Conservation (phyloP, 805 yeast species). For the Metschnikowia sp. region DNA sequence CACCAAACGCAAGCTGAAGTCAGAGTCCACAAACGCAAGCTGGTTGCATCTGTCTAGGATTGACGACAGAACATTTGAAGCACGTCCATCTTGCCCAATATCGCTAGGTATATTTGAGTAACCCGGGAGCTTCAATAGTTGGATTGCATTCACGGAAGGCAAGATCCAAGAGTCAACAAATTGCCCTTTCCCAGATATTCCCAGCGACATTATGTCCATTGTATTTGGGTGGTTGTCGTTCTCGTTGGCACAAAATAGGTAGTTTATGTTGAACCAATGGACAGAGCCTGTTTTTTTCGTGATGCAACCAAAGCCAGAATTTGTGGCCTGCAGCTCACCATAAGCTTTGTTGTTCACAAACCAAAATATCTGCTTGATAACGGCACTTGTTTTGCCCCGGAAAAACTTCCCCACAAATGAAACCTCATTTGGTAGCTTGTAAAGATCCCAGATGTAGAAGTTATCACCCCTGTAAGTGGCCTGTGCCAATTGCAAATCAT, state of each 20-base stretch:
- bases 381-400: conserved; percentile 62
- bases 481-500: conserved; percentile 54
- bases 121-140: conserved; percentile 26
- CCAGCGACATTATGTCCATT: conserved; percentile 9
- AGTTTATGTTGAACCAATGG: conserved; percentile 56
- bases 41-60: conserved; percentile 17
- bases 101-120: conserved; percentile 10
- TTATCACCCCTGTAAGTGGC: conserved; percentile 58
- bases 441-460: conserved; percentile 61
- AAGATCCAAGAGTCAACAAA: conserved; percentile 46
- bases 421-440: conserved; percentile 48
- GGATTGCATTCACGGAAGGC: conserved; percentile 32
- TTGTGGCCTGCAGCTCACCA: conserved; percentile 21
- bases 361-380: conserved; percentile 54
- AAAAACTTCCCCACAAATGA: conserved; percentile 54
- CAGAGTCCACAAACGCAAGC: conserved; percentile 32
- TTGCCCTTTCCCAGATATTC: conserved; percentile 9
- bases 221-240: conserved; percentile 30
- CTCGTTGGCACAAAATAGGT: conserved; percentile 30
- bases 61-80: background rate
- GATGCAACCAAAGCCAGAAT: conserved; percentile 48
- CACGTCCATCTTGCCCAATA: background rate
- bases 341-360: conserved; percentile 31
- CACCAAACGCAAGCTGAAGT: conserved; percentile 29
- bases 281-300: conserved; percentile 56